Evolutionary conservation across 176 grass and related monocot genomes (phyloP).

Genomic region (Cenchrus americanus): DNA sequence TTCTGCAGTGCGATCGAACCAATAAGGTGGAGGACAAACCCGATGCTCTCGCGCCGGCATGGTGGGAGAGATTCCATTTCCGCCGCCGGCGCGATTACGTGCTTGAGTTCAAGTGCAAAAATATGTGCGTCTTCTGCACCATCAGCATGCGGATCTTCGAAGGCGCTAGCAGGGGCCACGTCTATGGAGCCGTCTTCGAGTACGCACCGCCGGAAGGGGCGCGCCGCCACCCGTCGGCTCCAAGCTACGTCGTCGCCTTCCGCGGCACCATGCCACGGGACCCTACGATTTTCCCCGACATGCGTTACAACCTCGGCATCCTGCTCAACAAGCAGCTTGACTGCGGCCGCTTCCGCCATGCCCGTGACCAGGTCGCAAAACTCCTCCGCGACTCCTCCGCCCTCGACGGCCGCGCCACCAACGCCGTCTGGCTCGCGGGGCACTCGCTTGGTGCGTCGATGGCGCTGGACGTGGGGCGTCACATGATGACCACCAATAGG

Average conservation of each 20-base stretch:
- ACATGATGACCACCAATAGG: not conserved
- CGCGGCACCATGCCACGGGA: not conserved
- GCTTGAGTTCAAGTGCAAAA: not conserved
- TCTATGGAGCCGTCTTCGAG: slow-evolving; percentile 1
- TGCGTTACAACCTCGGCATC: not conserved
- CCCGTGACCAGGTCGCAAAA: not conserved
- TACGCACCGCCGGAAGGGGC: not conserved
- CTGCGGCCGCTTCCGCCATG: not conserved
- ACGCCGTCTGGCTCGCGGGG: not conserved
- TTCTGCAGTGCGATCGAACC: not conserved
- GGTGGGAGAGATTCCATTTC: slow-evolving; percentile 28
- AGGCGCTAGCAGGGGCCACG: not conserved
- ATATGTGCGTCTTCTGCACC: not conserved
- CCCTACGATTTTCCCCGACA: not conserved
- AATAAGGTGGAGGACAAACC: not conserved
- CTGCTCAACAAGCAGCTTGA: not conserved
- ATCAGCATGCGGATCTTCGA: too few species aligned
- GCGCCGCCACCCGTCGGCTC: not conserved
- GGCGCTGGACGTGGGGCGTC: not conserved
- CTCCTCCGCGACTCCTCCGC: not conserved
- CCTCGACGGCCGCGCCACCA: too few species aligned
- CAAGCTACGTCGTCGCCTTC: not conserved
- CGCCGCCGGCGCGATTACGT: not conserved
- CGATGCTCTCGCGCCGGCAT: not conserved
- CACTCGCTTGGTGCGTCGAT: slow-evolving; percentile 21